Evolutionary conservation across 306 rosid genomes (phyloP).

Genomic region (Pueraria montana): DNA sequence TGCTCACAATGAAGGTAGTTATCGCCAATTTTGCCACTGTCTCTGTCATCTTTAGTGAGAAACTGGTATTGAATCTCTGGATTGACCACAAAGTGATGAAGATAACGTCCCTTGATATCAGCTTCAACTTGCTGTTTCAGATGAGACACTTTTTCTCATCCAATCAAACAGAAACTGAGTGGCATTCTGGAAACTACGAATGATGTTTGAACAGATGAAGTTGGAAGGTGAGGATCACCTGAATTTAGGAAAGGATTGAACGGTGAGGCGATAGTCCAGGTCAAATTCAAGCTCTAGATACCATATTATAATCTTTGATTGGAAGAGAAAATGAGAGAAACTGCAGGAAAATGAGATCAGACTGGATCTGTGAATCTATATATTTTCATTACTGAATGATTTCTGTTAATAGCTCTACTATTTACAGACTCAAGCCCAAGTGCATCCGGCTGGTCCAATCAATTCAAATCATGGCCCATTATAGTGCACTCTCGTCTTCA

Average conservation of each 20-base stretch:
- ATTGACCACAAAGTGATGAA: not conserved
- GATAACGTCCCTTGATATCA: not conserved
- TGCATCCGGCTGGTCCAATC: not conserved
- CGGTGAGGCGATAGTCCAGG: not conserved
- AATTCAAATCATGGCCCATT: not conserved
- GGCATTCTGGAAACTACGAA: not conserved
- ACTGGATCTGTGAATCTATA: not conserved
- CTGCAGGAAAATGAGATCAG: not conserved
- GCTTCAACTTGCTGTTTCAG: conserved; percentile 3
- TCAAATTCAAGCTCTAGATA: not conserved
- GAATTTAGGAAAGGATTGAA: not conserved
- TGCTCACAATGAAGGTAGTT: too few relatives aligned
- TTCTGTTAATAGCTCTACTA: not conserved
- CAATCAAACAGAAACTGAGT: not conserved
- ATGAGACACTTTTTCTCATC: not conserved
- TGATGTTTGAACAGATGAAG: not conserved
- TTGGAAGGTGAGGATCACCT: not conserved
- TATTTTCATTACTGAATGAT: not conserved
- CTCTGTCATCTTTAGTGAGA: not conserved
- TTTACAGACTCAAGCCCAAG: not conserved
- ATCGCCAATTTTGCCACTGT: not conserved
- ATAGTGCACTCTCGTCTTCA: too few relatives aligned
- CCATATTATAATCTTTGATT: not conserved
- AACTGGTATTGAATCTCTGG: not conserved
- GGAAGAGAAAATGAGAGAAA: conserved; percentile 1